Base-by-base conservation (phyloP, 306 rosid species). In the Fragaria ananassa region DNA sequence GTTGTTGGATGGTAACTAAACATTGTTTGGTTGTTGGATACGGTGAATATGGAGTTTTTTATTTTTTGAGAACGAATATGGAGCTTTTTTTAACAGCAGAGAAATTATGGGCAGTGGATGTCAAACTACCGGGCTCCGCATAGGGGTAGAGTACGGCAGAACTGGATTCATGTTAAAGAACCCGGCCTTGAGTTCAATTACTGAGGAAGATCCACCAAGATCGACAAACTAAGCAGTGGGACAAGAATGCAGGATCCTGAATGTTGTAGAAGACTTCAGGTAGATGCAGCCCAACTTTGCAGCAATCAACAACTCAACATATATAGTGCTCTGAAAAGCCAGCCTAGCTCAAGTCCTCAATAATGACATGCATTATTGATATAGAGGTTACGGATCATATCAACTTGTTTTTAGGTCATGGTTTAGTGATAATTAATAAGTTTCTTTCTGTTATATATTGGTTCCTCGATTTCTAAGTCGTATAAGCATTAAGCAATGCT, bases 261-360 rank as follows among this genome's bases (percentile, higher is more conserved):
- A 58, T 13, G 7, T 15, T 60, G 65, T 25, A 29, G 71, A 67
- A 67, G 29, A 23, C 23, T 67, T 67, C 71, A 67, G 17, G 34
- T 41, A 1, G 71, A 67, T 37, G 71, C 71, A 67, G 34, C 45
- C 66, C 66, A 27, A 60, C 19, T 60, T 31, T 11, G 62, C 27
- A 7, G 4, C 8, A 71, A 49, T 70, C 8, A 12, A 50, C 17
- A 71, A 2, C 23, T 47, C 25, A 34, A 71, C 27, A 71, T 23
- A 23, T 23, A 23, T 46, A 12, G 27, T 49, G 21, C 50, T 70
- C 60, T 10, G 21, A 53, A 23, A 49, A 70, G 46, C 50, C 31
- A 18, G 74, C 18, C 60, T 42, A 39, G 45, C 10, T 58, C 35
- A 58, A 58, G 64, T 58, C 64, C 64, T 57, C 64, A 58, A 58